Percentiles rank a stretch among this genome's conserved stretches.
These are phyloP conservation scores for Zygnema circumcarinatum DNA, from an alignment of 139 green algal species.

Conservation along the genomic window DNA sequence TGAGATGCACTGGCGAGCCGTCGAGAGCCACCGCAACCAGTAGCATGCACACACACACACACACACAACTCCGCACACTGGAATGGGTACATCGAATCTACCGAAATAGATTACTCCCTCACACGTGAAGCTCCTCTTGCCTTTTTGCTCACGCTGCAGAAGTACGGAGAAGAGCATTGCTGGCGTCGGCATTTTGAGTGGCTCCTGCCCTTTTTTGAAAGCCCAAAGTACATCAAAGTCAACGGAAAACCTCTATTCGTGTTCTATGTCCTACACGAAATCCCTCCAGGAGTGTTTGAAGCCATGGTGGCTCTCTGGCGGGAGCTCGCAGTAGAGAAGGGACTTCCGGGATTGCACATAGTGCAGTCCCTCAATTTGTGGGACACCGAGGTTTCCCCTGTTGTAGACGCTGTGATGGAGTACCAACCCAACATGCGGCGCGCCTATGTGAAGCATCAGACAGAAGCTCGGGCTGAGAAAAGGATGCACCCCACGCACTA, in stretches of 20 bases:
- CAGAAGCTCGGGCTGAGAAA: background rate
- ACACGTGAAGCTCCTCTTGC: too few species aligned
- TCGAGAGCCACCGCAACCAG: too few species aligned
- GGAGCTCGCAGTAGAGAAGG: slow-evolving; percentile 7
- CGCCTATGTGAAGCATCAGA: too few species aligned
- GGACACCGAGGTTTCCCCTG: slow-evolving; percentile 11
- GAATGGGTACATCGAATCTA: too few species aligned
- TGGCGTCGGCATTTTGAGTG: slow-evolving; percentile 35
- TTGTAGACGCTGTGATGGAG: slow-evolving; percentile 32
- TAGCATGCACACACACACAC: too few species aligned
- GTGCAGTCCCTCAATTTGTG: slow-evolving; percentile 23
- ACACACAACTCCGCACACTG: too few species aligned
- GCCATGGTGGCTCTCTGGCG: slow-evolving; percentile 23
- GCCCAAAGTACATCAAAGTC: slow-evolving; percentile 28
- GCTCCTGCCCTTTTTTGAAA: slow-evolving; percentile 21
- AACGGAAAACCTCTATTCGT: slow-evolving; percentile 22
- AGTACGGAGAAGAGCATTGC: slow-evolving; percentile 32
- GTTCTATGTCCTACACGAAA: too few species aligned
- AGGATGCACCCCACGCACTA: slow-evolving; percentile 20
- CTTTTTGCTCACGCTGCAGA: background rate
- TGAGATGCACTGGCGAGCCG: too few species aligned
- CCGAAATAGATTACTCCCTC: too few species aligned
- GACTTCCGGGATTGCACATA: slow-evolving; percentile 28
- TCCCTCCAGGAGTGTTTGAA: background rate
- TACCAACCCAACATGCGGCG: slow-evolving; percentile 28